Evolutionary conservation across 2,329 filamentous ascomycete species (phyloP).

Genomic region (Penicillium sp.): DNA sequence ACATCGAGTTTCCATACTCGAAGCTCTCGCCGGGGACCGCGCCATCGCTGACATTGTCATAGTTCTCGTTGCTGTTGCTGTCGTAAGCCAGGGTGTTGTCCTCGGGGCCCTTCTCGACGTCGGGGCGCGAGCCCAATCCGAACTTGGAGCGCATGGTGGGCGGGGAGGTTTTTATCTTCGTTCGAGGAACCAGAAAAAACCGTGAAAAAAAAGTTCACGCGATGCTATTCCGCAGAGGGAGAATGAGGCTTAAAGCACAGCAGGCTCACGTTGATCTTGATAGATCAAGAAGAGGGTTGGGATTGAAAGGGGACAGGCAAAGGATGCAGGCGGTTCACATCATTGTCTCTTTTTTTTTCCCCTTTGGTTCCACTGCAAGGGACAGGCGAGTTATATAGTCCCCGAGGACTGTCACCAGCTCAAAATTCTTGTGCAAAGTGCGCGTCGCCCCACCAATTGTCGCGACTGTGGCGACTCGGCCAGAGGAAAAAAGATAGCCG

Average conservation of each 20-base stretch:
- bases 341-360: slow-evolving; percentile 19
- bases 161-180: slow-evolving; percentile 8
- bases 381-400: slow-evolving; percentile 18
- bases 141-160: slow-evolving; percentile 17
- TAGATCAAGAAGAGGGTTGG: slow-evolving; percentile 4
- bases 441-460: slow-evolving; percentile 14
- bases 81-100: slow-evolving; percentile 26
- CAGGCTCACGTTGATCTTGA: slow-evolving; percentile 21
- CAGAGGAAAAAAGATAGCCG: slow-evolving; percentile 12
- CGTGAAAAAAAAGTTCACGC: slow-evolving; percentile 11
- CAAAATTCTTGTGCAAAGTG: slow-evolving; percentile 16
- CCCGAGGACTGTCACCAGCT: not conserved
- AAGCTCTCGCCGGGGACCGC: slow-evolving; percentile 62
- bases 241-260: slow-evolving; percentile 14
- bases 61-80: slow-evolving; percentile 36
- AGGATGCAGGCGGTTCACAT: slow-evolving; percentile 22
- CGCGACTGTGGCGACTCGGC: slow-evolving; percentile 2
- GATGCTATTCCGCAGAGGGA: slow-evolving; percentile 1
- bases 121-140: slow-evolving; percentile 26
- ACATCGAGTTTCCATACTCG: slow-evolving; percentile 56
- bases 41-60: slow-evolving; percentile 29
- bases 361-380: slow-evolving; percentile 20
- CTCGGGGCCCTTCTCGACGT: slow-evolving; percentile 38
- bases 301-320: slow-evolving; percentile 1
- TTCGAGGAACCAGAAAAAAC: slow-evolving; percentile 19